Evolutionary conservation across 768 basidiomycete genomes (phyloP), one percentile per base, ranked within the genome.

Genomic region (Lyophyllum atratum): DNA sequence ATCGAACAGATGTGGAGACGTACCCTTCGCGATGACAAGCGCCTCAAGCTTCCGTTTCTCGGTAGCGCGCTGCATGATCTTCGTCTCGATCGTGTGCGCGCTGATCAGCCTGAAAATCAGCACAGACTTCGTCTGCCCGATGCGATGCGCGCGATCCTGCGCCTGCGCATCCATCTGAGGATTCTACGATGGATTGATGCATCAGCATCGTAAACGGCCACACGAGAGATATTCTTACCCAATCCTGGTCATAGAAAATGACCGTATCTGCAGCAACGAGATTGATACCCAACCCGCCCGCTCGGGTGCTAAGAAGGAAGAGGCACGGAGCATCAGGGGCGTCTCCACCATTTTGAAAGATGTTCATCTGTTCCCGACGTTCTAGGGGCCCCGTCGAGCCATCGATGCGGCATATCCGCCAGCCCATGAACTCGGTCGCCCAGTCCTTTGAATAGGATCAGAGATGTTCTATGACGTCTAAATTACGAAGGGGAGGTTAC

Each of bases 111-210:
- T 81, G 75, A 93, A 96, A 55, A 97, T 86, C 43, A 97, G 78
- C 51, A 97, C 94, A 0, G 94, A 93, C 61, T 79, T 87, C 26
- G 85, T 97, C 74, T 98, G 96, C 1, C 96, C 96, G 47, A 99
- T 98, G 11, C 97, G 85, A 71, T 99, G 96, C 0, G 95, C 95
- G 33, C 96, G 83, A 64, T 97, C 96, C 68, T 95, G 92, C 0
- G 96, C 96, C 74, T 99, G 96, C 2, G 92, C 78, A 62, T 99
- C 96, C 87, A 95, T 95, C 75, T 97, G 95, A 0, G 95, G 95
- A 65, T 93, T 93, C 91, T 93, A 19, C 29, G 4, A 60, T 15
- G 52, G 25, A 44, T 17, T 47, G 5, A 28, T n/a, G 17, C 29
- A n/a, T 61, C 37, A 59, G 54, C 12, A 14, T 29, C 15, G 14